Evolutionary conservation across 2,329 filamentous ascomycete genomes (phyloP), one percentile per base, ranked within the genome.

Genomic region (Neoscytalidium dimidiatum): DNA sequence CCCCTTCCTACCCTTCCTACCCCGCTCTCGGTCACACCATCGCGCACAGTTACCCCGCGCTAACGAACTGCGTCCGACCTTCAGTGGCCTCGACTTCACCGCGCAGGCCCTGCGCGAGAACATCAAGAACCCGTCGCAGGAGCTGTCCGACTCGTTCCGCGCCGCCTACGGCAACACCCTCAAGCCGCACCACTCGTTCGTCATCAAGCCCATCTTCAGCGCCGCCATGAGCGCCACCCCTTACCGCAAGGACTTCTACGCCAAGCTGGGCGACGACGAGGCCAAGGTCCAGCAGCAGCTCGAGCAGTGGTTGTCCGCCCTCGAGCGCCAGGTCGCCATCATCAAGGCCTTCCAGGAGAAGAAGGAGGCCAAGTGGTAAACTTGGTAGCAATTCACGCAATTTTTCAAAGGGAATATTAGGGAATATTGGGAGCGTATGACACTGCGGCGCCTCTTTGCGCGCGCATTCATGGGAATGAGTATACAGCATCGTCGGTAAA

Each of bases 151-250:
- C 70, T 97, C 93, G 53, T 99, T 99, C 90, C 89, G 91, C 73
- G 81, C 83, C 64, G 92, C 94, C 71, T 99, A 99, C 82, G 86
- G 85, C 76, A 84, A 83, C 72, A 97, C 94, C 57, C 90, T 99
- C 73, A 97, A 96, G 83, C 91, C 91, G 28, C 89, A 96, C 83
- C 95, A 99, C 84, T 88, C 85, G 75, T 93, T 96, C 80, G 72
- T 97, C 68, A 83, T 97, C 73, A 97, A 96, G 85, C 92, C 92
- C 67, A 85, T 97, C 75, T 98, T 98, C 86, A 91, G 86, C 72
- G 90, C 93, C 67, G 94, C 94, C 77, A 97, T 99, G 93, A 87
- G 87, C 71, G 94, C 93, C 19, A 94, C 91, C 70, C 95, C 95
- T 1, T 97, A 97, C 85, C 88, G 94, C 71, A 92, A 92, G 77